Base-by-base conservation (phyloP, 1,284 basidiomycete species). In the Trametes polyzona region DNA sequence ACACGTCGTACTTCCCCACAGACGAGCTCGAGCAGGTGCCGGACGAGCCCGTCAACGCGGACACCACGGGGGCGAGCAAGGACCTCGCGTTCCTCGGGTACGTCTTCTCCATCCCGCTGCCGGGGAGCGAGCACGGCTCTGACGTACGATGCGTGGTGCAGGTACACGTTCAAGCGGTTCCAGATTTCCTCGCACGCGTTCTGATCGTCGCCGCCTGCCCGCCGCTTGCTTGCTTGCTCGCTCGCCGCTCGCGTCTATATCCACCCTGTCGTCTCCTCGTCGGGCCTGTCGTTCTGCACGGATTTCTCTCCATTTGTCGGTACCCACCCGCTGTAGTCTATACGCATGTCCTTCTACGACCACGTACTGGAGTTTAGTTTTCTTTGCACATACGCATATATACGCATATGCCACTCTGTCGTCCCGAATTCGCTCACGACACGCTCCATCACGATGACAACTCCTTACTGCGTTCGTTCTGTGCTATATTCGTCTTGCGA, bases 1-100 rank as follows among this genome's bases (percentile, higher is more conserved):
- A 98, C 71, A 98, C 95, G 1, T 93, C 89, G 8, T 98, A 98
- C 78, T 98, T 98, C 87, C 96, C 96, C 1, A 96, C 93, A 21
- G 96, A 98, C 65, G 96, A 98, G 71, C 86, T 97, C 56, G 89
- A 92, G 60, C 89, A 95, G 68, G 86, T 93, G 12, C 81, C 87
- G 2, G 86, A 95, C 58, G 86, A 92, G 62, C 80, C 90, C 17
- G 84, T 84, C 44, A 82, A 81, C 59, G 83, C 84, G 12, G 88
- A 91, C 66, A 83, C 84, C 23, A 78, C 86, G 47, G 86, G 88
- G 57, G 86, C 91, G 51, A 92, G 92, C 76, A 90, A 95, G 73
- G 92, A 96, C 74, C 81, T 97, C 52, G 95, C 95, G 21, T 97
- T 97, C 84, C 80, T 96, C 65, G 93, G 93, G 82, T 95, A 79